phyloP scores from a whole-genome alignment of 1,284 basidiomycete species.

The Pterulicium gracile region DNA sequence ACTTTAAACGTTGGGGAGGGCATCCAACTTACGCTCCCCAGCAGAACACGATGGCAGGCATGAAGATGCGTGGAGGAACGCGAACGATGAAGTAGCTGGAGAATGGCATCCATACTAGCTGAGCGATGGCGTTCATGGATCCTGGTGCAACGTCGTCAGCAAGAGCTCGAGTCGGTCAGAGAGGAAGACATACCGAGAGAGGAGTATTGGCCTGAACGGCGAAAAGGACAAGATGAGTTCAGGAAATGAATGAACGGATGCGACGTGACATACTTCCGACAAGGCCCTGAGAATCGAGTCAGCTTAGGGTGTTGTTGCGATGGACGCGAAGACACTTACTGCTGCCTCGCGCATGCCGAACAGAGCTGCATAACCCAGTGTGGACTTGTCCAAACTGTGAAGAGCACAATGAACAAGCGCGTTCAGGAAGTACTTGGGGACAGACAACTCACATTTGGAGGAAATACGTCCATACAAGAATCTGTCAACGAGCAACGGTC shows the following conservation, averaged over 20 bases:
- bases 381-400: constrained; percentile 9
- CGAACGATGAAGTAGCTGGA: constrained; percentile 12
- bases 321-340: constrained; percentile 7
- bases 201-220: constrained; percentile 3
- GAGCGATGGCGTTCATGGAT: constrained; percentile 12
- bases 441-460: constrained; percentile 11
- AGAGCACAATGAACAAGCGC: not conserved
- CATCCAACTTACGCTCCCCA: constrained; percentile 8
- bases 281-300: too few relatives aligned
- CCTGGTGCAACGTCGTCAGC: constrained; percentile 3
- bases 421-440: not conserved
- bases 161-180: not conserved
- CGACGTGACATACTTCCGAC: not conserved
- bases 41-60: constrained; percentile 11
- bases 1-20: not conserved
- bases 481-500: not conserved
- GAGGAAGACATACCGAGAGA: not conserved
- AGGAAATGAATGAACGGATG: not conserved
- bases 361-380: constrained; percentile 10
- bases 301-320: not conserved
- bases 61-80: constrained; percentile 9
- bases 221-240: too few relatives aligned
- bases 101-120: constrained; percentile 12
- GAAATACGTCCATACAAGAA: constrained; percentile 7
- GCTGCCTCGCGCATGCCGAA: constrained; percentile 9